phyloP scores from a whole-genome alignment of 345 rosid genomes.

The Citrus unshiu region DNA sequence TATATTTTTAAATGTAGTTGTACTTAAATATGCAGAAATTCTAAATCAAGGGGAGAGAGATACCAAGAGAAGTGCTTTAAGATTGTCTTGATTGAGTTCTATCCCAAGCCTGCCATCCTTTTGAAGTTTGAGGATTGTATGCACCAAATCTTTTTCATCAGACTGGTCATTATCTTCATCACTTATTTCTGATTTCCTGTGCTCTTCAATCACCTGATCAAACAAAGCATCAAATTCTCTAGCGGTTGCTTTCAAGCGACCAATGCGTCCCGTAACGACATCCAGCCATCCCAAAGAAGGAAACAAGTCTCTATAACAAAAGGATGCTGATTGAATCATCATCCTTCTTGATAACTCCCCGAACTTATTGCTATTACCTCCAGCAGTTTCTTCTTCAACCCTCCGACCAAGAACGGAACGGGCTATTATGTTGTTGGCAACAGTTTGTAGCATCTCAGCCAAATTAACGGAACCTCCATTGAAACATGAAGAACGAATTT shows the following conservation, averaged over 20 bases:
- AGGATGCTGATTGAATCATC: neutral
- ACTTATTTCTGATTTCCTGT: too few species aligned
- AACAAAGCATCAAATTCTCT: constrained; percentile 17
- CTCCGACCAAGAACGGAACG: constrained; percentile 18
- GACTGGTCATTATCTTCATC: neutral
- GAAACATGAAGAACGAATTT: neutral
- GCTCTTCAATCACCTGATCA: constrained; percentile 21
- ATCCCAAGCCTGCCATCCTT: constrained; percentile 13
- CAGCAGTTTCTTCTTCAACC: constrained; percentile 10
- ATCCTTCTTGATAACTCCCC: constrained; percentile 5
- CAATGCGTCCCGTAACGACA: constrained; percentile 13
- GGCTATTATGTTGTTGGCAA: constrained; percentile 9
- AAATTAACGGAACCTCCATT: neutral
- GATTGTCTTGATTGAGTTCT: constrained; percentile 11
- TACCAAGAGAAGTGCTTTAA: constrained; percentile 34
- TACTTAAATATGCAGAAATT: too few species aligned
- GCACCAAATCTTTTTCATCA: constrained; percentile 18
- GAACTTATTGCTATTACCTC: neutral
- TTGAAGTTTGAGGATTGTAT: constrained; percentile 26
- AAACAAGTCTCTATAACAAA: constrained; percentile 16
- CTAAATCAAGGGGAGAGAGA: neutral
- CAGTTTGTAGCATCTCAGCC: neutral
- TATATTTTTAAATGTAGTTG: too few species aligned
- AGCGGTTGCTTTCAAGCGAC: constrained; percentile 1
- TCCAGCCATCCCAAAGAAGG: constrained; percentile 21